A percentile compares a stretch with the other conserved stretches of the same genome.
Conservation (phyloP, 2,329 filamentous ascomycete genomes). For the Polychaeton citri region DNA sequence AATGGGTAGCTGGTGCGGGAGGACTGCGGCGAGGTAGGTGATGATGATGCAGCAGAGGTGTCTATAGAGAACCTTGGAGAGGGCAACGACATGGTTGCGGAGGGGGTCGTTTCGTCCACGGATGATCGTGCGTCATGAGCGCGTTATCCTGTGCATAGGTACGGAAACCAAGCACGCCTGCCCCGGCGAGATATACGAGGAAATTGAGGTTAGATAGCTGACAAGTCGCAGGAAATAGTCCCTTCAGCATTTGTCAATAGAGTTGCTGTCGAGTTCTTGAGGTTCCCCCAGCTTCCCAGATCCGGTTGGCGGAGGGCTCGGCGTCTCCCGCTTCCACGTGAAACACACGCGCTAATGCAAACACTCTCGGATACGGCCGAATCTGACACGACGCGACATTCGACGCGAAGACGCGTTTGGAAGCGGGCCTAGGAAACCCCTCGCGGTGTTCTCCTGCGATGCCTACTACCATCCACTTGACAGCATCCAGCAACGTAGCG, state of each 20-base stretch:
- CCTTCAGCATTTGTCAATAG: too few species aligned
- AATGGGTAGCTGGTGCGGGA: conserved; percentile 38
- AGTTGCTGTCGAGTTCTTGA: conserved; percentile 9
- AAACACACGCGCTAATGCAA: conserved; percentile 3
- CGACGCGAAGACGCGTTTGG: too few species aligned
- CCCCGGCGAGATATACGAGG: too few species aligned
- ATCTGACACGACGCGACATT: too few species aligned
- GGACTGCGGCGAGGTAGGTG: conserved; percentile 26
- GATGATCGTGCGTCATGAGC: not conserved
- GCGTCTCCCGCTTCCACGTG: conserved; percentile 1
- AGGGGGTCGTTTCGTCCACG: conserved; percentile 1
- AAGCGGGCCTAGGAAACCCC: too few species aligned
- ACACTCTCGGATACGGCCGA: too few species aligned
- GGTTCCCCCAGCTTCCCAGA: conserved; percentile 2
- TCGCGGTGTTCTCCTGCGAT: not conserved
- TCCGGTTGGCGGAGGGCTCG: not conserved
- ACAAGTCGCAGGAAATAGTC: too few species aligned
- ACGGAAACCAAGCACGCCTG: too few species aligned
- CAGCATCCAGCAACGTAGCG: conserved; percentile 3
- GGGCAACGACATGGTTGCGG: conserved; percentile 15
- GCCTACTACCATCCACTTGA: conserved; percentile 1
- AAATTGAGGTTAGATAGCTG: too few species aligned
- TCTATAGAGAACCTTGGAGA: conserved; percentile 48
- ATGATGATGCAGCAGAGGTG: conserved; percentile 28
- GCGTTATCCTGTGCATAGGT: too few species aligned